Base-by-base conservation (phyloP, 139 green algal genomes). In the Mesotaenium endlicherianum region DNA sequence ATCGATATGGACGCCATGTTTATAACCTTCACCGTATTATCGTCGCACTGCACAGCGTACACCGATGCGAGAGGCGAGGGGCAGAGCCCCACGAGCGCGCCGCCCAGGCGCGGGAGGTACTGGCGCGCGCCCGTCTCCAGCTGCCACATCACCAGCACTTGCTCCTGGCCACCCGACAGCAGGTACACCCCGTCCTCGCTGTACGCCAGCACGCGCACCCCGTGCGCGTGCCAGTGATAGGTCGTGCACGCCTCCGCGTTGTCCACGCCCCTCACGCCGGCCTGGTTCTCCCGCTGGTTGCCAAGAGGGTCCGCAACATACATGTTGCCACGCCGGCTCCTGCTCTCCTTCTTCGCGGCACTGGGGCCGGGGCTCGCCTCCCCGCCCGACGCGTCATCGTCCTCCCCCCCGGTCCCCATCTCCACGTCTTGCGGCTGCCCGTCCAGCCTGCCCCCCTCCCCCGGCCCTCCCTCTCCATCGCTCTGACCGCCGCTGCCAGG, bases 201-300 rank as follows among this genome's bases (percentile, higher is more conserved):
- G 87, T 97, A 98, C 47, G 77, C 68, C 31, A 98, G 70, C 26
- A 58, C 88, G 1, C 87, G 84, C 34, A 98, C 94, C 1, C 91
- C 72, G 31, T 89, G 53, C 4, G 94, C 85, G 77, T 98, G 94
- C 94, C 94, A 98, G 90, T 98, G 94, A 86, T 94, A 50, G 0
- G 93, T 95, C 16, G 90, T 92, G 40, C 40, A 34, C 34, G 39
- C 68, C 50, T 84, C 20, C 6, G n/a, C 75, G 16, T 67, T 42
- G n/a, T 85, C 78, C 45, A 39, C 20, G 5, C 55, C 64, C 60
- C n/a, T 8, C 39, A 20, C 75, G 14, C 45, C 5, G 6, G n/a
- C 44, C 36, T 11, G 16, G 34, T 4, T 70, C 47, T 71, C 71
- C 1, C n/a, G n/a, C n/a, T n/a, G n/a, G n/a, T n/a, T n/a, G n/a